Conservation (phyloP, 2,329 filamentous ascomycete species). For the Alternaria brassicae region DNA sequence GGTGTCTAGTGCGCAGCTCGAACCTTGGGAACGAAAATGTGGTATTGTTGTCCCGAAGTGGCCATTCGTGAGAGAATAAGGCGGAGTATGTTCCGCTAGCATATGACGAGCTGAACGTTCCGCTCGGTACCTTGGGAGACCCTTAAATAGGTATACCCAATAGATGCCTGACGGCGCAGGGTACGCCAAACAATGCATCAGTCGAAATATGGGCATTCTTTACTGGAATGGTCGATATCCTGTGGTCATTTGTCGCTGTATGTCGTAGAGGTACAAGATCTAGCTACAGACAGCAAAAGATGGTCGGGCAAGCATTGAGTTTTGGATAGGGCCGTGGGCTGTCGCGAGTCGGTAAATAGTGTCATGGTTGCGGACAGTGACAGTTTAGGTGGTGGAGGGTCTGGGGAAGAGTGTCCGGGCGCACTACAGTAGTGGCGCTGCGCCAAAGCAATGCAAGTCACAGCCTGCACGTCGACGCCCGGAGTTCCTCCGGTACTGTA, state of each 20-base stretch:
- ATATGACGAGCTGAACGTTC: constrained; percentile 3
- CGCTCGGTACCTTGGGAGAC: constrained; percentile 3
- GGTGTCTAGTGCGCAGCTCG: background rate
- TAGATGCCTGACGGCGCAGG: constrained; percentile 6
- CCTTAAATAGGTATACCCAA: constrained; percentile 9
- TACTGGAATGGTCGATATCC: background rate
- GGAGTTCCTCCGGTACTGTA: constrained; percentile 13
- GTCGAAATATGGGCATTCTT: background rate
- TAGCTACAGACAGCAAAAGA: background rate
- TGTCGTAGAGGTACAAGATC: background rate
- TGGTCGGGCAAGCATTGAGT: background rate
- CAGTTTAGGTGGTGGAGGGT: background rate
- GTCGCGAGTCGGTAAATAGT: background rate
- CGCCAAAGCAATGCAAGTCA: constrained; percentile 3
- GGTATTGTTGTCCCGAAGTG: background rate
- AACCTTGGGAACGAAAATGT: background rate
- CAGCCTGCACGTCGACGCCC: background rate
- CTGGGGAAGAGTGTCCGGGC: constrained; percentile 2
- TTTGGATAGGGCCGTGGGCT: background rate
- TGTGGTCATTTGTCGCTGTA: background rate
- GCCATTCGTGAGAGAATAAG: background rate
- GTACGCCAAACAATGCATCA: constrained; percentile 4
- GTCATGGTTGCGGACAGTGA: background rate
- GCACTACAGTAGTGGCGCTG: background rate
- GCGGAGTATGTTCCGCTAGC: constrained; percentile 10